These are phyloP conservation scores for Suillus weaverae DNA, from an alignment of 768 basidiomycete genomes.

Conservation along the genomic window DNA sequence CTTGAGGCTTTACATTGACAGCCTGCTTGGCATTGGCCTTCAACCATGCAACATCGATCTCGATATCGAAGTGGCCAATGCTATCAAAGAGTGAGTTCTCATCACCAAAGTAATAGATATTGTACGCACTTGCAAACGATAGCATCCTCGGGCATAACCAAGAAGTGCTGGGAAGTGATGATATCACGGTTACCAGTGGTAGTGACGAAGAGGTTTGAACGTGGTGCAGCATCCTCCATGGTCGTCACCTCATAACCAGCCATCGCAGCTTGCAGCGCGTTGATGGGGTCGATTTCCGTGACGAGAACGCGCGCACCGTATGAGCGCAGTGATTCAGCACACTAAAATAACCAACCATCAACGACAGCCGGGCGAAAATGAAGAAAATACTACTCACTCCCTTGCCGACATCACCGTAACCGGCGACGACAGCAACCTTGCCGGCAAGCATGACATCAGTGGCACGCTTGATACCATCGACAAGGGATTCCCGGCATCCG, in stretches of 20 bases:
- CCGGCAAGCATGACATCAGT: constrained; percentile 99
- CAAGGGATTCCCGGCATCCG: constrained; percentile 98
- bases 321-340: constrained; percentile 94
- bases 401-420: constrained; percentile 99
- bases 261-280: constrained; percentile 99
- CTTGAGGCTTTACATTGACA: constrained; percentile 97
- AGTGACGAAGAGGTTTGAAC: constrained; percentile 92
- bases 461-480: constrained; percentile 99
- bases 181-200: constrained; percentile 99
- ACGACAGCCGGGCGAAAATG: background rate
- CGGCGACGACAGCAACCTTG: constrained; percentile 98
- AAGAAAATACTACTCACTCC: constrained; percentile 62
- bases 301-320: constrained; percentile 96
- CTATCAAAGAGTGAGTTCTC: constrained; percentile 36
- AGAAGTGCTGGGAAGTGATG: constrained; percentile 89
- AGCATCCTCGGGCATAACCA: constrained; percentile 95
- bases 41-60: constrained; percentile 98
- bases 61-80: constrained; percentile 85
- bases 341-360: constrained; percentile 48
- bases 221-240: constrained; percentile 95
- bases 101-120: constrained; percentile 3
- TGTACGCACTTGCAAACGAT: constrained; percentile 92
- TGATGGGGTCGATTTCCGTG: constrained; percentile 99
- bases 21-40: constrained; percentile 84
- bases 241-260: constrained; percentile 98